Evolutionary conservation across 352 stramenopile species (phyloP).

Genomic region (Blastocystis sp.): DNA sequence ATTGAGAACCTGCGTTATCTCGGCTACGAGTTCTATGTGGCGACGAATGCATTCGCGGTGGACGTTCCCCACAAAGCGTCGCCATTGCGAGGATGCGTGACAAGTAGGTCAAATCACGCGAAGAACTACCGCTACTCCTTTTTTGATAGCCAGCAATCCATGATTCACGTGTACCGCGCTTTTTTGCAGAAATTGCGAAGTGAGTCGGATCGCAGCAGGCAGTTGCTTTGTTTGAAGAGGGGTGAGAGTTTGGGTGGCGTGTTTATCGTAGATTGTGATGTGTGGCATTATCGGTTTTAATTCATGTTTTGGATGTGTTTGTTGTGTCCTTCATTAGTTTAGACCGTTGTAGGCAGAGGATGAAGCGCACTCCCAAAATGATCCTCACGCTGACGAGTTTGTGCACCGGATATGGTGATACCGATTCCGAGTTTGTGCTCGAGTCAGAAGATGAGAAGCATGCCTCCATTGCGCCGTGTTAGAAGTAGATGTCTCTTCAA

Average conservation of each 20-base stretch:
- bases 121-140: not conserved
- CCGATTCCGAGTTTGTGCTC: constrained; percentile 44
- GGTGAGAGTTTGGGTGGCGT: not conserved
- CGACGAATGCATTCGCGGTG: constrained; percentile 21
- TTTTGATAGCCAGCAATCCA: not conserved
- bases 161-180: not conserved
- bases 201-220: constrained; percentile 4
- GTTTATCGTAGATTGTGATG: not conserved
- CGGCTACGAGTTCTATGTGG: constrained; percentile 56
- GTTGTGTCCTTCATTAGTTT: not conserved
- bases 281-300: not conserved
- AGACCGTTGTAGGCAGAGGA: too few relatives aligned
- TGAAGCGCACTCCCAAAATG: not conserved
- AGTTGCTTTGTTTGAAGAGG: constrained; percentile 9
- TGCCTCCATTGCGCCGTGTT: not conserved
- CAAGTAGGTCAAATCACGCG: not conserved
- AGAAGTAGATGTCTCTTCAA: constrained; percentile 48
- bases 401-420: constrained; percentile 45
- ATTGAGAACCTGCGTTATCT: constrained; percentile 53
- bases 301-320: not conserved
- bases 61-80: constrained; percentile 59
- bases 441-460: constrained; percentile 47
- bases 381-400: constrained; percentile 15
- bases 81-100: not conserved
- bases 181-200: not conserved